These are phyloP conservation scores for Termitomyces sp. DNA, from an alignment of 768 basidiomycete species.

Conservation along the genomic window DNA sequence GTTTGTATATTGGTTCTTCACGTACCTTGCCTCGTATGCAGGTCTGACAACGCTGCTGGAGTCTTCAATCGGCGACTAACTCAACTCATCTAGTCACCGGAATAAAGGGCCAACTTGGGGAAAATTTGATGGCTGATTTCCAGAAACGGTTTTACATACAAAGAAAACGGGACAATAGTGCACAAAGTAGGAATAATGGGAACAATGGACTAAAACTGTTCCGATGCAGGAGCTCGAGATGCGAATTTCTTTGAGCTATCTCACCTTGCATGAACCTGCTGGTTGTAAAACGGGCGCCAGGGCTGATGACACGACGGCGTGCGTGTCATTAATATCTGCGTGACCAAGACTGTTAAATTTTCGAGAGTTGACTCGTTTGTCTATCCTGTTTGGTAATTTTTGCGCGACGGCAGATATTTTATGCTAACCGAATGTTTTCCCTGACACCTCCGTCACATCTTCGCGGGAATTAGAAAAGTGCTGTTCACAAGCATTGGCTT, in stretches of 20 bases:
- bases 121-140: neutral
- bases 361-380: neutral
- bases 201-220: neutral
- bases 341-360: neutral
- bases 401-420: neutral
- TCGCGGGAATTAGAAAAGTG: neutral
- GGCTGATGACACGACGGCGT: neutral
- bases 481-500: neutral
- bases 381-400: neutral
- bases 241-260: neutral
- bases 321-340: neutral
- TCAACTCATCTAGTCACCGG: neutral
- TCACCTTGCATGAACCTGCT: neutral
- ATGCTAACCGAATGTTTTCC: neutral
- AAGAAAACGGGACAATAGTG: too few species aligned
- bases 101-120: neutral
- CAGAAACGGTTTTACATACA: neutral
- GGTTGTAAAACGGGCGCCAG: neutral
- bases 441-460: neutral
- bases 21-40: neutral
- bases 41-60: neutral
- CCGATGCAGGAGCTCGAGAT: neutral
- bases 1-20: neutral
- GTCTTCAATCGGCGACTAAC: neutral
- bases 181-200: neutral